These are phyloP conservation scores for Sclerotiophoma versabilis DNA, from an alignment of 2,329 filamentous ascomycete species.

Conservation along the genomic window DNA sequence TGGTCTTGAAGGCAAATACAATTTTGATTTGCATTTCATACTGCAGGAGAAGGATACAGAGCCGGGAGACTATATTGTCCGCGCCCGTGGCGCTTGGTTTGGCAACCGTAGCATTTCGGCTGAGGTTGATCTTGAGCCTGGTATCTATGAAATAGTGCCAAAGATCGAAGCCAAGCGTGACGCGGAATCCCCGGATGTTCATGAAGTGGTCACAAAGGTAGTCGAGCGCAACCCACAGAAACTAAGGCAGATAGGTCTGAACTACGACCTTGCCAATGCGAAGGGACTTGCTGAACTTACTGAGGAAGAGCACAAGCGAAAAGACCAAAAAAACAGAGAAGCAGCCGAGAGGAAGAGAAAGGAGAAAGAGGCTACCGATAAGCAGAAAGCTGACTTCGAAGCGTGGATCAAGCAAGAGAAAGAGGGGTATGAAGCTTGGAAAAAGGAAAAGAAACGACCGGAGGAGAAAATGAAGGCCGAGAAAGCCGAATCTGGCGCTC, in stretches of 20 bases:
- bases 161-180: constrained; percentile 71
- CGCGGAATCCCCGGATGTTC: constrained; percentile 59
- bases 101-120: constrained; percentile 78
- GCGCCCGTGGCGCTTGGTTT: constrained; percentile 57
- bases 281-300: constrained; percentile 64
- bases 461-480: constrained; percentile 8
- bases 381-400: constrained; percentile 39
- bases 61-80: constrained; percentile 62
- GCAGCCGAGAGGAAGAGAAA: constrained; percentile 42
- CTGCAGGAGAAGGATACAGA: constrained; percentile 58
- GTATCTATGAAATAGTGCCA: constrained; percentile 76
- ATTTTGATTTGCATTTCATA: constrained; percentile 64
- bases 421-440: constrained; percentile 33
- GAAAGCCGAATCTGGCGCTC: not conserved
- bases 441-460: constrained; percentile 20
- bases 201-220: constrained; percentile 65
- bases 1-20: constrained; percentile 63
- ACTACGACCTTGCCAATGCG: constrained; percentile 73
- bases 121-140: constrained; percentile 75
- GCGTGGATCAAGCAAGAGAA: constrained; percentile 45
- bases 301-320: constrained; percentile 54
- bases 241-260: constrained; percentile 69
- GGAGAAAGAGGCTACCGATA: constrained; percentile 42
- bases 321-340: constrained; percentile 46
- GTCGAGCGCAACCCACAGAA: constrained; percentile 54